These are phyloP conservation scores for Aurinia saxatilis DNA, from an alignment of 345 rosid genomes.

Conservation along the genomic window DNA sequence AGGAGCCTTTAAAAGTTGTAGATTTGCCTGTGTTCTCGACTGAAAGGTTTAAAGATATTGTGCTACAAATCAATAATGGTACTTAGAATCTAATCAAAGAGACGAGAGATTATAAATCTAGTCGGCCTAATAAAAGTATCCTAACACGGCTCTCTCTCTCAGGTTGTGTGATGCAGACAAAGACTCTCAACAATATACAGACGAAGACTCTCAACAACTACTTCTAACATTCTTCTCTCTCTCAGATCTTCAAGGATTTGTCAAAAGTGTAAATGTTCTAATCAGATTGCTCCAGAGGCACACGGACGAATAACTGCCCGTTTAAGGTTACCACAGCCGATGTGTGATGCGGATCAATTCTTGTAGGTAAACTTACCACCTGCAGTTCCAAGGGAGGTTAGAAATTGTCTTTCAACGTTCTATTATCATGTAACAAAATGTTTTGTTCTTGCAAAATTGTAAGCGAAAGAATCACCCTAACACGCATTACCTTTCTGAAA, in stretches of 20 bases:
- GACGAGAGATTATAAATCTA: conserved; percentile 22
- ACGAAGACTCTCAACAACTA: conserved; percentile 20
- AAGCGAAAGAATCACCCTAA: neutral
- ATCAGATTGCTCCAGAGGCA: conserved; percentile 53
- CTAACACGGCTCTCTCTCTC: conserved; percentile 10
- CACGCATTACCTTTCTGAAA: conserved; percentile 62
- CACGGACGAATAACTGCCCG: conserved; percentile 74
- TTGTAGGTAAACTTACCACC: conserved; percentile 74
- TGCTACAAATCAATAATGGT: conserved; percentile 16
- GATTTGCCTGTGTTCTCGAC: neutral
- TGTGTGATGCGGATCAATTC: conserved; percentile 81
- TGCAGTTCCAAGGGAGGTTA: conserved; percentile 12
- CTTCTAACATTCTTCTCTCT: conserved; percentile 17
- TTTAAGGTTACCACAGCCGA: conserved; percentile 86
- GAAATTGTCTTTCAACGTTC: neutral
- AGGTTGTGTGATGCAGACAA: conserved; percentile 4
- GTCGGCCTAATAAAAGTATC: conserved; percentile 20
- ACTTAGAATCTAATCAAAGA: conserved; percentile 14
- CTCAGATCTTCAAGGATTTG: conserved; percentile 7
- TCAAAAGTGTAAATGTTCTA: conserved; percentile 21
- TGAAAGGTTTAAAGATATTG: neutral
- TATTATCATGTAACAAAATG: neutral
- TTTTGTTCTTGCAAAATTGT: neutral
- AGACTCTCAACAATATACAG: conserved; percentile 30
- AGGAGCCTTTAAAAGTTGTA: neutral